Conservation (phyloP, 352 stramenopile genomes). For the Globisporangium camurandrum region DNA sequence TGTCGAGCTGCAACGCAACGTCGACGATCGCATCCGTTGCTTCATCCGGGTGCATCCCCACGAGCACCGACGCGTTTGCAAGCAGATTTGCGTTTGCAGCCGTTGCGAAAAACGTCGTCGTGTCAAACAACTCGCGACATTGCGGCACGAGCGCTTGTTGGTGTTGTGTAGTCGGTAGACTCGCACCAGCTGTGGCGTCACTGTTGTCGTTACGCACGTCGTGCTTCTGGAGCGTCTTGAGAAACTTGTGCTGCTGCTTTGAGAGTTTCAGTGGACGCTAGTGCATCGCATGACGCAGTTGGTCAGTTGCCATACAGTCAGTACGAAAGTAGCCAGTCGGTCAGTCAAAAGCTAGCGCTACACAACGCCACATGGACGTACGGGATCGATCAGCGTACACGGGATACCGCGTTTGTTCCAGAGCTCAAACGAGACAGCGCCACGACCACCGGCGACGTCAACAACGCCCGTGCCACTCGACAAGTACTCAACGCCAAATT, state of each 20-base stretch:
- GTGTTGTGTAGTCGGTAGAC: neutral
- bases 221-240: slow-evolving; percentile 59
- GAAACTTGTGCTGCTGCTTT: slow-evolving; percentile 57
- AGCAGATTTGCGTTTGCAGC: slow-evolving; percentile 45
- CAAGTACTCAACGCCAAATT: slow-evolving; percentile 48
- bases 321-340: neutral
- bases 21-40: slow-evolving; percentile 94
- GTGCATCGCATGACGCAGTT: slow-evolving; percentile 8
- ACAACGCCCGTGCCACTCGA: slow-evolving; percentile 50
- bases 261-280: slow-evolving; percentile 70
- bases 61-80: slow-evolving; percentile 64
- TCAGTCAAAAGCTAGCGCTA: neutral
- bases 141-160: too few relatives aligned
- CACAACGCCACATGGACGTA: slow-evolving; percentile 20
- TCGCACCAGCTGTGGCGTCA: too few relatives aligned
- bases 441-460: slow-evolving; percentile 75
- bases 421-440: slow-evolving; percentile 80
- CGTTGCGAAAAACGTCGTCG: slow-evolving; percentile 44
- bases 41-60: slow-evolving; percentile 94
- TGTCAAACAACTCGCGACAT: slow-evolving; percentile 53
- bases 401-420: slow-evolving; percentile 72
- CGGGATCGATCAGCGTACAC: slow-evolving; percentile 75
- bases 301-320: neutral
- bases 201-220: too few relatives aligned
- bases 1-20: slow-evolving; percentile 80